Base-by-base conservation (phyloP, 176 grass and related monocot species). In the Triticum aestivum region DNA sequence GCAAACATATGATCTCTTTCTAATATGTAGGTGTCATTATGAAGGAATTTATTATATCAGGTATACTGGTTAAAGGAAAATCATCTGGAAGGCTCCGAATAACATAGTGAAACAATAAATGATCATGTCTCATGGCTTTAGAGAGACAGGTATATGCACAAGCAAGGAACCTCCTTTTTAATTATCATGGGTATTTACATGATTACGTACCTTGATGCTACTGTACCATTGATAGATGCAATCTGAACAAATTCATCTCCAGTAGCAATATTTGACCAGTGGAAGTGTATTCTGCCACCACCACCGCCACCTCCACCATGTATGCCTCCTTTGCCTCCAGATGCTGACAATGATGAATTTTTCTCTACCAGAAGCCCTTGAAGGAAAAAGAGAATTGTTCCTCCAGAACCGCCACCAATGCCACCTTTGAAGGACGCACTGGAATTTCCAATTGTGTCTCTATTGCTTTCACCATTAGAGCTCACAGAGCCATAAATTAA, bases 161-260 rank as follows among this genome's bases (percentile, higher is more conserved):
- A 80, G 54, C 49, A 62, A 80, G 61, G 21, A 90, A 86, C 69
- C 75, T 83, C 21, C 41, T 86, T 82, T 75, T 33, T 61, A 69
- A 33, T 61, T 54, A 24, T 81, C 11, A 79, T 82, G 13, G 65
- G n/a, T 71, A 45, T 81, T 37, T 13, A 63, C 58, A 81, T 56
- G 17, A 61, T 56, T 76, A 27, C 82, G 38, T 98, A 98, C 97
- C 97, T 96, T 77, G 92, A 93, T 80, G 82, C 52, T 89, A 96
- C 65, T 84, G 87, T 86, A 37, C 97, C 97, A 80, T 98, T 98
- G 76, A 94, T 73, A 82, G 89, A 90, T 80, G 97, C 97, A 92
- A 98, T 91, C 79, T 93, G 90, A 85, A 96, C 94, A 91, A 92
- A 98, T 83, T 98, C 97, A 77, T 98, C 97, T 80, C 92, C 94